Base-by-base conservation (phyloP, 2,329 filamentous ascomycete genomes). In the Penicillium concentricum region DNA sequence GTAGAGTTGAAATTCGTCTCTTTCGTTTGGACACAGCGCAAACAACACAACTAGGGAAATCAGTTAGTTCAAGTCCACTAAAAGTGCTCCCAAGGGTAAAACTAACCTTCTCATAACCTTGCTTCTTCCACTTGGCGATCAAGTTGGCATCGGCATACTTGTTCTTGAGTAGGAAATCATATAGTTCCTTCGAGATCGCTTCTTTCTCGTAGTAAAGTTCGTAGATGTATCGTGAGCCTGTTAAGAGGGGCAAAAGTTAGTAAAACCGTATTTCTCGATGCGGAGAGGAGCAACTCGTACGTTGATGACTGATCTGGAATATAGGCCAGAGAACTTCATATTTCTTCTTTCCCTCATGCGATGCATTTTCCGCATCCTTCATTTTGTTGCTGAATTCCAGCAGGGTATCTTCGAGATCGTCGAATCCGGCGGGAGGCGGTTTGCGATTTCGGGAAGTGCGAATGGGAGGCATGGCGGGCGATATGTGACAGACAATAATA, bases 41-140 rank as follows among this genome's bases (percentile, higher is more conserved):
- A 81, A 74, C 94, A 99, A 77, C 94, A 99, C 42, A 99, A 79
- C 90, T 94, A 37, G 7, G 41, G 2, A 34, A 12, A 38, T 28
- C n/a, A 41, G 28, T 56, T 54, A 60, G 39, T 30, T 13, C 30
- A 26, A 0, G 3, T 41, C 20, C 16, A 47, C 51, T n/a, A n/a
- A 35, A 34, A 35, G 44, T 43, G 2, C 34, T 12, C 3, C 1
- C 41, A 54, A 12, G 41, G 41, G 24, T 20, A 24, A 13, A 50
- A 55, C 81, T 50, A 74, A 91, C 90, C 87, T 97, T 97, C 77
- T 99, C 94, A 70, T 99, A 99, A 16, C 94, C 94, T 70, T 95
- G 90, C 80, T 99, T 99, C 85, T 99, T 99, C 94, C 94, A 99
- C 79, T 99, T 99, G 15, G 94, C 94, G 71, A 99, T 97, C 71